phyloP scores from a whole-genome alignment of 2,329 filamentous ascomycete species.

The Thelonectria olida region DNA sequence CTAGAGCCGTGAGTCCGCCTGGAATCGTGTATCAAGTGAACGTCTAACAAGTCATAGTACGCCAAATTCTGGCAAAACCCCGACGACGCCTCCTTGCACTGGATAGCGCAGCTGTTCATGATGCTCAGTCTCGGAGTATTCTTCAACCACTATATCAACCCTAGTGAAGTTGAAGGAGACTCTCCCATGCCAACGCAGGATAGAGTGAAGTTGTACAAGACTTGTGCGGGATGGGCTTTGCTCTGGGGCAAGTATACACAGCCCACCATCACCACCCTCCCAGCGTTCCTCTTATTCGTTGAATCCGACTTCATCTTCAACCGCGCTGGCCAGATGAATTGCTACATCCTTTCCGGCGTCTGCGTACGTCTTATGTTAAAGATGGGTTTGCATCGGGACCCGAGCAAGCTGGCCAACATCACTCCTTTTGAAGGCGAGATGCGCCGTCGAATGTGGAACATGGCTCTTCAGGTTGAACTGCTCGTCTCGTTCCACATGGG shows the following conservation, averaged over 20 bases:
- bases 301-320: conserved; percentile 64
- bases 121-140: conserved; percentile 53
- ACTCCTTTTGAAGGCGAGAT: conserved; percentile 64
- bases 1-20: conserved; percentile 49
- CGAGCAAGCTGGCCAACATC: conserved; percentile 59
- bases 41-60: conserved; percentile 49
- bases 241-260: conserved; percentile 60
- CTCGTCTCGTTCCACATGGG: conserved; percentile 74
- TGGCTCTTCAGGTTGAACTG: conserved; percentile 67
- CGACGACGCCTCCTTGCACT: conserved; percentile 50
- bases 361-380: conserved; percentile 64
- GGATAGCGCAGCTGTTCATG: conserved; percentile 63
- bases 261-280: conserved; percentile 58
- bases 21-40: background rate
- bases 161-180: conserved; percentile 54
- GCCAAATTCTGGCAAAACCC: conserved; percentile 59
- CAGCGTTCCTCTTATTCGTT: conserved; percentile 60
- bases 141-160: conserved; percentile 55
- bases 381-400: conserved; percentile 67
- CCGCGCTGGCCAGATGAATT: conserved; percentile 60
- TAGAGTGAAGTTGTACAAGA: conserved; percentile 58
- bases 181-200: conserved; percentile 52
- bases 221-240: conserved; percentile 61
- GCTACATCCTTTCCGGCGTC: conserved; percentile 61
- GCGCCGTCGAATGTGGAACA: conserved; percentile 62